phyloP scores from a whole-genome alignment of 176 grass and related monocot species.

The Otatea glauca region DNA sequence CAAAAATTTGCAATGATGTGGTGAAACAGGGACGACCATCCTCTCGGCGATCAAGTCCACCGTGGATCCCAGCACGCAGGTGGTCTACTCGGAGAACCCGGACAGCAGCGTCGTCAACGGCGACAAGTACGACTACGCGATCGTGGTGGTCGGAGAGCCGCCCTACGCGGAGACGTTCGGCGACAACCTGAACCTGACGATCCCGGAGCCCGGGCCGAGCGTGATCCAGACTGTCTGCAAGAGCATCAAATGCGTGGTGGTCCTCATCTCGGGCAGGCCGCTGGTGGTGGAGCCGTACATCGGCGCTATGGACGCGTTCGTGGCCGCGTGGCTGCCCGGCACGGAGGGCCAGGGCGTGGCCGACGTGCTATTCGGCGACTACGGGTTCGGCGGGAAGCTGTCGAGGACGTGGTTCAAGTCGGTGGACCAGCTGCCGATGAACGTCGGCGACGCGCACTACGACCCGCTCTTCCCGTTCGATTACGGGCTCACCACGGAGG shows the following conservation, averaged over 20 bases:
- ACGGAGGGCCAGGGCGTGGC: conserved; percentile 87
- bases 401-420: conserved; percentile 91
- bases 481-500: conserved; percentile 66
- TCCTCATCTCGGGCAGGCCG: conserved; percentile 75
- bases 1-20: background rate
- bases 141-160: conserved; percentile 69
- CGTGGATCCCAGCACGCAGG: conserved; percentile 62
- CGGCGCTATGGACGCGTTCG: conserved; percentile 65
- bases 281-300: conserved; percentile 86
- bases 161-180: conserved; percentile 69
- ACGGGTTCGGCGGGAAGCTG: conserved; percentile 80
- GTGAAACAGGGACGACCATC: conserved; percentile 70
- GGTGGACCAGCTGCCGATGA: conserved; percentile 94
- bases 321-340: conserved; percentile 88
- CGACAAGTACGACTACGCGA: conserved; percentile 67
- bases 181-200: conserved; percentile 81
- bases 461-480: conserved; percentile 88
- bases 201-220: conserved; percentile 60
- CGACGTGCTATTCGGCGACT: conserved; percentile 86
- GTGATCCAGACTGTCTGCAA: conserved; percentile 74
- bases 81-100: conserved; percentile 68
- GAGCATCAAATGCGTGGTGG: conserved; percentile 67
- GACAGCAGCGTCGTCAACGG: conserved; percentile 33
- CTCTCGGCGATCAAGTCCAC: conserved; percentile 65
- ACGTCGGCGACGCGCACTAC: conserved; percentile 74